Evolutionary conservation across 345 rosid genomes (phyloP).

Genomic region (Gossypium thurberi): DNA sequence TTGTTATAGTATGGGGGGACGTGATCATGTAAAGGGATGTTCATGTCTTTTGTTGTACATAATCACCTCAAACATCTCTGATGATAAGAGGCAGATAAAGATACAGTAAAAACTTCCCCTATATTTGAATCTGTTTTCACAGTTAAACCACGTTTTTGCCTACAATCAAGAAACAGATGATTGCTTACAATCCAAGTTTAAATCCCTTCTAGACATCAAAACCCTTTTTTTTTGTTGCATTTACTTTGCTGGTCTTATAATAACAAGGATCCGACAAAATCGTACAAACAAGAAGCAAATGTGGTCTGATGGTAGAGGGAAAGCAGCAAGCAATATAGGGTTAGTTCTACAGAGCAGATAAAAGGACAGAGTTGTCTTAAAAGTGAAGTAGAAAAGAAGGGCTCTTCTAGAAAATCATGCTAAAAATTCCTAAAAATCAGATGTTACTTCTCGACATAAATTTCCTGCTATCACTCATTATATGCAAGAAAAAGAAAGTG

Average conservation of each 20-base stretch:
- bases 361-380: too few species aligned
- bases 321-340: too few species aligned
- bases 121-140: background rate
- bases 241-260: background rate
- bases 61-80: background rate
- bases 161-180: background rate
- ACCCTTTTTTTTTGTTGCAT: background rate
- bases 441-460: too few species aligned
- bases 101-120: background rate
- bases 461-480: too few species aligned
- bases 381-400: too few species aligned
- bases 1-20: background rate
- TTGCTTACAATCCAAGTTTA: background rate
- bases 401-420: too few species aligned
- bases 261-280: background rate
- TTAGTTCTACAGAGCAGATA: background rate
- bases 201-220: background rate
- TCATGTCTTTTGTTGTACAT: constrained; percentile 1
- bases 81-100: background rate
- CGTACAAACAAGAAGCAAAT: background rate
- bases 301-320: too few species aligned
- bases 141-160: background rate
- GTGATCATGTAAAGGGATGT: background rate
- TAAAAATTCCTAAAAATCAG: too few species aligned
- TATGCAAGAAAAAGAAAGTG: too few species aligned